phyloP scores from a whole-genome alignment of 495 filamentous ascomycete genomes.

The Aspergillus diversus region DNA sequence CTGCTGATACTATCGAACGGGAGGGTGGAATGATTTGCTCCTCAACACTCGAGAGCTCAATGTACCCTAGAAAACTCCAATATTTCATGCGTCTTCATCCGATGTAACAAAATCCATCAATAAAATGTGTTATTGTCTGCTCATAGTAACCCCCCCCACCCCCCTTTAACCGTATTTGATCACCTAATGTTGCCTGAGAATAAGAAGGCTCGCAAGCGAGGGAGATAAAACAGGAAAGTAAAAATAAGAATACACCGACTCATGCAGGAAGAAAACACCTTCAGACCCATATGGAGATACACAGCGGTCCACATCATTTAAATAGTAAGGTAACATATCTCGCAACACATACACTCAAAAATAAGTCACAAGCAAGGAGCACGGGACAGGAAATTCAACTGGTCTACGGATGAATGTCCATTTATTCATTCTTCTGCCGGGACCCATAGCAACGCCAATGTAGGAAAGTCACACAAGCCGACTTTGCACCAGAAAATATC shows the following conservation, averaged over 20 bases:
- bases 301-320: too few relatives aligned
- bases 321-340: too few relatives aligned
- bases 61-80: too few relatives aligned
- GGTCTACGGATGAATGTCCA: neutral
- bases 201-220: neutral
- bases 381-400: neutral
- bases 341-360: neutral
- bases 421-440: neutral
- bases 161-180: slow-evolving; percentile 1
- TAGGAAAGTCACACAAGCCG: neutral
- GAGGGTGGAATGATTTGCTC: too few relatives aligned
- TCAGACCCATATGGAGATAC: too few relatives aligned
- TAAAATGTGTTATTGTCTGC: too few relatives aligned
- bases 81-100: too few relatives aligned
- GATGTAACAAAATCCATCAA: too few relatives aligned
- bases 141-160: neutral
- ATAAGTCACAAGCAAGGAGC: neutral
- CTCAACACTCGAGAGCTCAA: too few relatives aligned
- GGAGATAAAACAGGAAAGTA: neutral
- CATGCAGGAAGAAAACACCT: neutral
- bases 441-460: neutral
- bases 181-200: neutral
- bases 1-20: neutral
- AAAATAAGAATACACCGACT: neutral
- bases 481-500: neutral